These are phyloP conservation scores for Trichoderma brevicompactum DNA, from an alignment of 2,329 filamentous ascomycete genomes.

Conservation along the genomic window DNA sequence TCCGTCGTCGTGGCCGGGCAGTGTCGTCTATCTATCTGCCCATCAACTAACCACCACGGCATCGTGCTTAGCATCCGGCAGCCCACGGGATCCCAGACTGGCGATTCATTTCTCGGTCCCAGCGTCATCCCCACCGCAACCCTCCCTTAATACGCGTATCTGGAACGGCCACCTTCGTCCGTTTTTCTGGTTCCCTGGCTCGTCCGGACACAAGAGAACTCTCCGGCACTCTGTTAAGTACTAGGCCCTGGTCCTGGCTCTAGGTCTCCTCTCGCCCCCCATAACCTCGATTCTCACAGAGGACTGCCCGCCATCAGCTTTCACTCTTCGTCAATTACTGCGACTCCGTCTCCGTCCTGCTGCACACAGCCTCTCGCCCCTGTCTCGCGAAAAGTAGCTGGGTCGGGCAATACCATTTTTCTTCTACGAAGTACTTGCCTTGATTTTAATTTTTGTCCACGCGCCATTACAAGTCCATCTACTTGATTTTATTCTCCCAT, in stretches of 20 bases:
- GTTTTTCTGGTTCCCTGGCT: constrained; percentile 19
- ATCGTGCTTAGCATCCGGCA: constrained; percentile 10
- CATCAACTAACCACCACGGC: constrained; percentile 1
- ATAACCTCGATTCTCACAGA: constrained; percentile 18
- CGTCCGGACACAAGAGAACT: constrained; percentile 21
- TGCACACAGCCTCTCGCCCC: constrained; percentile 23
- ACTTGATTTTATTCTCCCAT: neutral
- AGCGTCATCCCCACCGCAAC: constrained; percentile 21
- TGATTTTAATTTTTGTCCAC: constrained; percentile 3
- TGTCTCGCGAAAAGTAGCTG: constrained; percentile 6
- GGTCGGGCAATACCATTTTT: constrained; percentile 13
- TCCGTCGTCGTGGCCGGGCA: neutral
- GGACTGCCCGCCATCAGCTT: constrained; percentile 9
- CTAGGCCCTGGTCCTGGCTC: constrained; percentile 3
- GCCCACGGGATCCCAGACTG: constrained; percentile 6
- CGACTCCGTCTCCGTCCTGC: constrained; percentile 11
- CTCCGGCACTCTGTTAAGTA: constrained; percentile 19
- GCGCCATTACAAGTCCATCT: constrained; percentile 8
- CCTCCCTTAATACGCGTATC: constrained; percentile 21
- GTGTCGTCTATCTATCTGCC: constrained; percentile 3
- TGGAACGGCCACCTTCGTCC: constrained; percentile 15
- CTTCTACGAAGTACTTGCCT: neutral
- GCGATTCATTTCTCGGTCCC: constrained; percentile 14
- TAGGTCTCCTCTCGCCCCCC: constrained; percentile 10
- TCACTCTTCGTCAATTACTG: constrained; percentile 16